phyloP scores from a whole-genome alignment of 805 yeast genomes.

The Saturnispora halmiae region DNA sequence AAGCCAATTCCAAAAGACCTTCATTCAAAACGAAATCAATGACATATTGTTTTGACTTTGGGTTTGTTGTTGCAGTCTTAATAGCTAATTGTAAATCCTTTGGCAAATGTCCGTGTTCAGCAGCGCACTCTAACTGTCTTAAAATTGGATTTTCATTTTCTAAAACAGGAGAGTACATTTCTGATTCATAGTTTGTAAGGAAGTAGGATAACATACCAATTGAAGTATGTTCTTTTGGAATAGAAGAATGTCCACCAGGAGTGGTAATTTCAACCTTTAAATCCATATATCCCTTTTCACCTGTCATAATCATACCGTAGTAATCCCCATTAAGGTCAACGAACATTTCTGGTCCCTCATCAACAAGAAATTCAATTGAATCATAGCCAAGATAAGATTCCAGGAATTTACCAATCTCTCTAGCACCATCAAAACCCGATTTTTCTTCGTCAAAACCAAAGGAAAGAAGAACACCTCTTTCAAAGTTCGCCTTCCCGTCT shows the following conservation, averaged over 20 bases:
- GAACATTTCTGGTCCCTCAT: constrained; percentile 37
- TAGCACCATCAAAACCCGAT: constrained; percentile 58
- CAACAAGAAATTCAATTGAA: constrained; percentile 53
- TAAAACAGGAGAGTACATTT: constrained; percentile 42
- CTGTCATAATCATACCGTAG: constrained; percentile 17
- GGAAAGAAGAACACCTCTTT: constrained; percentile 53
- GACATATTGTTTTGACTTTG: constrained; percentile 30
- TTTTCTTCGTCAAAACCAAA: constrained; percentile 79
- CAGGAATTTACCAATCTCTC: constrained; percentile 36
- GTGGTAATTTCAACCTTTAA: constrained; percentile 41
- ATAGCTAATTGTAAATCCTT: constrained; percentile 7
- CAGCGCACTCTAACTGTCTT: constrained; percentile 51
- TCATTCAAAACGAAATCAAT: constrained; percentile 22
- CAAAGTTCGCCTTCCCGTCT: constrained; percentile 39
- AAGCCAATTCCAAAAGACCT: constrained; percentile 24
- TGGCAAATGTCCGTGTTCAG: constrained; percentile 35
- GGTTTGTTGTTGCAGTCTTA: constrained; percentile 18
- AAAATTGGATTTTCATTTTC: constrained; percentile 51
- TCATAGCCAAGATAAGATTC: constrained; percentile 49
- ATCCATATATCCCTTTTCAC: constrained; percentile 35
- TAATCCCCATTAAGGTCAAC: constrained; percentile 30
- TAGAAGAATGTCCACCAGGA: constrained; percentile 53
- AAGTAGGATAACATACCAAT: constrained; percentile 65
- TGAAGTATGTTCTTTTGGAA: constrained; percentile 62
- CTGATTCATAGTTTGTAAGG: constrained; percentile 44